Conservation (phyloP, 768 basidiomycete genomes). For the Leccinum sublutescens region DNA sequence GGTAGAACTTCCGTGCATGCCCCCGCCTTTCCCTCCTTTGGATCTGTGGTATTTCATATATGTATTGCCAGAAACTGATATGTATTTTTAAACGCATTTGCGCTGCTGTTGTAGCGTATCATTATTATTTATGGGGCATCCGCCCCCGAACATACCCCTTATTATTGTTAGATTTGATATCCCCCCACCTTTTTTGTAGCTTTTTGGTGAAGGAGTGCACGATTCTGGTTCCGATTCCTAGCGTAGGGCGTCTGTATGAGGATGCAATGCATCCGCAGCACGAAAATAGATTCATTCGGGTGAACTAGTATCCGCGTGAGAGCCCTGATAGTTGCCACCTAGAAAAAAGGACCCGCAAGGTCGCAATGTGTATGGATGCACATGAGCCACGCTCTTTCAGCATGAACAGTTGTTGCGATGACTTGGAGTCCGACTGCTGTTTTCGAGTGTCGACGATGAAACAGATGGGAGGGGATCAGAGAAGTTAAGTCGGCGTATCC, state of each 20-base stretch:
- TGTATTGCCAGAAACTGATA: conserved; percentile 20
- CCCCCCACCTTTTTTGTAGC: conserved; percentile 18
- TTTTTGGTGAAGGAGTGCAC: conserved; percentile 3
- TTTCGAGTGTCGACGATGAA: conserved; percentile 25
- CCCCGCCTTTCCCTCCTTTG: conserved; percentile 3
- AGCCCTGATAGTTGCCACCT: not conserved
- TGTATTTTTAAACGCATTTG: conserved; percentile 26
- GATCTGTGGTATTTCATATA: conserved; percentile 19
- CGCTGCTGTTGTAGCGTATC: conserved; percentile 12
- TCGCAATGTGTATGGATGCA: not conserved
- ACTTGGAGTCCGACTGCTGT: conserved; percentile 2
- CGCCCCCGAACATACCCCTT: conserved; percentile 15
- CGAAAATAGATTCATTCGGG: not conserved
- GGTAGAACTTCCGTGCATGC: conserved; percentile 15
- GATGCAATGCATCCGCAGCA: not conserved
- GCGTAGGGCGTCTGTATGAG: not conserved
- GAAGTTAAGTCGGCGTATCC: conserved; percentile 14
- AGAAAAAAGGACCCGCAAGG: not conserved
- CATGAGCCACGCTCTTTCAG: conserved; percentile 1
- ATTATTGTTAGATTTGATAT: conserved; percentile 10
- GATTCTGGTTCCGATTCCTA: not conserved
- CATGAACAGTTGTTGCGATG: conserved; percentile 13
- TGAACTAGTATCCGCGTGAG: conserved; percentile 7
- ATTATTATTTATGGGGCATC: conserved; percentile 19
- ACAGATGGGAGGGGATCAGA: conserved; percentile 13